Evolutionary conservation across 2,329 filamentous ascomycete species (phyloP).

Genomic region (Metarhizium guizhouense): DNA sequence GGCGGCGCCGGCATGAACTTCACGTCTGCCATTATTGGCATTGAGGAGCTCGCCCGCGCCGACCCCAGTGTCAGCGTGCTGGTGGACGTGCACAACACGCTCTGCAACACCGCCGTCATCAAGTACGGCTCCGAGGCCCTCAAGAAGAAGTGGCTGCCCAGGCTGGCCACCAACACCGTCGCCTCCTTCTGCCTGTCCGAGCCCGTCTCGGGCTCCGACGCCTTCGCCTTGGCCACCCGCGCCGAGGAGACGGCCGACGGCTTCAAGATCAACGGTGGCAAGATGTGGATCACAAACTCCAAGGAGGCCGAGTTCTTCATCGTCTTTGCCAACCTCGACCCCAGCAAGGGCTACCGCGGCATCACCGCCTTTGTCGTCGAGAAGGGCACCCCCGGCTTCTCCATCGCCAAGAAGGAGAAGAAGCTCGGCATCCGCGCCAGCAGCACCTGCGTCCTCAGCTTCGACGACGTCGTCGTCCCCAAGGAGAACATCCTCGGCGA

Average conservation of each 20-base stretch:
- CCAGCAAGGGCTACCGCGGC: constrained; percentile 87
- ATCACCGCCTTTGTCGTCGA: constrained; percentile 95
- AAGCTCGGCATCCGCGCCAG: constrained; percentile 95
- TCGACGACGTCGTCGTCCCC: constrained; percentile 90
- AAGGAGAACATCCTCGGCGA: constrained; percentile 81
- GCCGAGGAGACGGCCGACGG: constrained; percentile 75
- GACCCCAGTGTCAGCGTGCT: constrained; percentile 93
- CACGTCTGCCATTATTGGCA: constrained; percentile 88
- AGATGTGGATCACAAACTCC: constrained; percentile 99
- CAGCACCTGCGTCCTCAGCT: constrained; percentile 94
- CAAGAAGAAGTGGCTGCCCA: constrained; percentile 84
- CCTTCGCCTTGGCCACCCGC: constrained; percentile 88
- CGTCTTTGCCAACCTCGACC: constrained; percentile 93
- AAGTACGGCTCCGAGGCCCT: constrained; percentile 71
- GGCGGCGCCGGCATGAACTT: constrained; percentile 99
- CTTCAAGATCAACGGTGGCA: constrained; percentile 81
- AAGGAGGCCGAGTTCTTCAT: constrained; percentile 93
- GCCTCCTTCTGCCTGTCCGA: constrained; percentile 90
- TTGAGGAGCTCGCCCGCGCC: constrained; percentile 89
- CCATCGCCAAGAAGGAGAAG: constrained; percentile 99
- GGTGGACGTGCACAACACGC: constrained; percentile 95
- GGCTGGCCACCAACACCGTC: constrained; percentile 80
- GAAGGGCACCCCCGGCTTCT: constrained; percentile 81
- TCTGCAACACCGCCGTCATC: constrained; percentile 88
- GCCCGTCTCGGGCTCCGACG: constrained; percentile 87